Base-by-base conservation (phyloP, 2,329 filamentous ascomycete species). In the Dactylonectria macrodidyma region DNA sequence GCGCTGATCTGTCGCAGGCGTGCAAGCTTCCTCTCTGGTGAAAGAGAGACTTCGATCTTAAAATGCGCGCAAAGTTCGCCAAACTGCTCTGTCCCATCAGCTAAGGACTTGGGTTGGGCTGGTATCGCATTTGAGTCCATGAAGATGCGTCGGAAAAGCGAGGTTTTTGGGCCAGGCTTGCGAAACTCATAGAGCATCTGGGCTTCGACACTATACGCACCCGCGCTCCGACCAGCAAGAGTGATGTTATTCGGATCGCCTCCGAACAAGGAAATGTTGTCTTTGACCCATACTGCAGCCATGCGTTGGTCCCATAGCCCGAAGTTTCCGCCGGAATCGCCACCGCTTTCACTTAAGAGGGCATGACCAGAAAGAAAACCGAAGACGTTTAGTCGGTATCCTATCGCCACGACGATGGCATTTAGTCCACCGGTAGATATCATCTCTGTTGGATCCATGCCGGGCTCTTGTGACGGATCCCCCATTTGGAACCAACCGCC, bases 211-310 rank as follows among this genome's bases (percentile, higher is more conserved):
- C 80, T 79, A 69, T 84, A 84, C 0, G 83, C 81, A 3, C 84
- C 84, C 2, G 84, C 84, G 60, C 81, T 84, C 5, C 82, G 77
- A 5, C 82, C 84, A 3, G 79, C 81, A 2, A 85, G 78, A 0
- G 83, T 86, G 47, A 88, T 81, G 59, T 84, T 83, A n/a, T 72
- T 65, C 0, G 81, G 66, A 68, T 88, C 82, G 3, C 86, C 86
- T 9, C 82, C 82, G 63, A 87, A 87, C 22, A 75, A 63, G 3
- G 75, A 69, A 55, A 88, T 85, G 66, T 88, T 83, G 6, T 82
- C 75, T 38, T 85, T 79, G 0, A 86, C 82, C 87, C 87, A 89
- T 72, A 87, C 80, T 9, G 87, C 75, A 0, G 86, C 86, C 12
- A 84, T 75, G 2, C 83, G 77, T 68, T 88, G 86, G 67, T 89